Evolutionary conservation across 2,329 filamentous ascomycete genomes (phyloP), one percentile per base, ranked within the genome.

Genomic region (Botryosphaeria dothidea): DNA sequence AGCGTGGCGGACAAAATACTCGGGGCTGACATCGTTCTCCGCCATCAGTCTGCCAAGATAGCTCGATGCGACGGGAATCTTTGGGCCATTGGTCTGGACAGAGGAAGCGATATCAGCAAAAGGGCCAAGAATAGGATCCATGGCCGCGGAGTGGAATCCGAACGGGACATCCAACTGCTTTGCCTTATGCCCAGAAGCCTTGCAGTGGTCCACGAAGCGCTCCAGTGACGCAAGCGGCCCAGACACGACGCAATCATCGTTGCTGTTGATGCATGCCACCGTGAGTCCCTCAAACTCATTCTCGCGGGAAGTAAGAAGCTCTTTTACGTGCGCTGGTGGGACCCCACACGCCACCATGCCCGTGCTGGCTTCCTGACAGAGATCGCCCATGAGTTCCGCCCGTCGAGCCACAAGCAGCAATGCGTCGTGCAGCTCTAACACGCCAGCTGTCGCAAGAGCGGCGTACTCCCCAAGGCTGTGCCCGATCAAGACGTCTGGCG

Each of bases 91-190:
- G 36, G 21, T 6, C 23, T 17, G 17, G 1, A 70, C 19, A 3
- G 7, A 23, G 0, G 67, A 62, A 4, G 62, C 62, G n/a, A 65
- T 46, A 19, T 56, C 34, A 3, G 62, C 36, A 15, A 71, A 66
- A 19, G 67, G 65, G 1, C 66, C 57, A 11, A 71, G 25, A 3
- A 73, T 73, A 8, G 71, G 69, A 49, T 73, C 71, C 71, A 73
- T 70, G 1, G 68, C 69, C 7, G 66, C 54, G 0, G 71, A 71
- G 63, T 73, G 71, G 61, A 72, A 73, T 0, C 69, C 71, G 36
- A 66, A 72, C 0, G 71, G 66, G 5, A 73, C 71, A 7, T 67
- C 56, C 8, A 73, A 67, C 36, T 56, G 64, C 49, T 70, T 73
- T 11, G 58, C 51, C 61, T 68, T 70, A 21, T 67, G 48, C 54